Conservation (phyloP, 768 basidiomycete genomes). For the Cyclocybe cylindracea region DNA sequence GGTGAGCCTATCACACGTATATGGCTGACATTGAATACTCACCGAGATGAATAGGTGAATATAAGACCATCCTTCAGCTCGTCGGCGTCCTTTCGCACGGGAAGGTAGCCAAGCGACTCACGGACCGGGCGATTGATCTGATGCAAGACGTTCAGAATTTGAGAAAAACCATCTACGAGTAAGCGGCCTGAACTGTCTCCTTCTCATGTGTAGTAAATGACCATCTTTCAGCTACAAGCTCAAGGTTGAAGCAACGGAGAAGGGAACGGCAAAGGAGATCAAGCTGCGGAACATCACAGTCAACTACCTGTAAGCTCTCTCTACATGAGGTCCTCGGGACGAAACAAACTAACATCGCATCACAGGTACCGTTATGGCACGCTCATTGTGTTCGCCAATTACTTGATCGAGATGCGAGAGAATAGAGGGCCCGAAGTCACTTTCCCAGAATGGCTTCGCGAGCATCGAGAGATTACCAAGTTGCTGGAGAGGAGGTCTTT, state of each 20-base stretch:
- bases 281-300: constrained; percentile 76
- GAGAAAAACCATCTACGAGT: constrained; percentile 95
- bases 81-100: constrained; percentile 91
- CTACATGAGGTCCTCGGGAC: neutral
- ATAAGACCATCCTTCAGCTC: constrained; percentile 94
- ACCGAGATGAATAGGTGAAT: constrained; percentile 70
- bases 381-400: constrained; percentile 93
- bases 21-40: neutral
- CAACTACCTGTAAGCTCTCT: constrained; percentile 75
- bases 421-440: constrained; percentile 37
- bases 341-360: constrained; percentile 5
- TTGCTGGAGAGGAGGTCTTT: constrained; percentile 68
- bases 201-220: neutral
- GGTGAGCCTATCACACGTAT: constrained; percentile 42
- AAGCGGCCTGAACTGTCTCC: constrained; percentile 26
- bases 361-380: constrained; percentile 84
- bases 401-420: constrained; percentile 73
- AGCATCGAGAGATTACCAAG: constrained; percentile 84
- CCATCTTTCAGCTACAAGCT: constrained; percentile 74
- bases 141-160: constrained; percentile 98
- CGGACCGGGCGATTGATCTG: constrained; percentile 85
- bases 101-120: constrained; percentile 87
- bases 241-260: constrained; percentile 81
- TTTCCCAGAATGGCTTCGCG: constrained; percentile 82
- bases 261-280: constrained; percentile 73